Percentiles rank a stretch among this genome's conserved stretches.
phyloP scores from a whole-genome alignment of 345 rosid genomes.

The Litchi chinensis region DNA sequence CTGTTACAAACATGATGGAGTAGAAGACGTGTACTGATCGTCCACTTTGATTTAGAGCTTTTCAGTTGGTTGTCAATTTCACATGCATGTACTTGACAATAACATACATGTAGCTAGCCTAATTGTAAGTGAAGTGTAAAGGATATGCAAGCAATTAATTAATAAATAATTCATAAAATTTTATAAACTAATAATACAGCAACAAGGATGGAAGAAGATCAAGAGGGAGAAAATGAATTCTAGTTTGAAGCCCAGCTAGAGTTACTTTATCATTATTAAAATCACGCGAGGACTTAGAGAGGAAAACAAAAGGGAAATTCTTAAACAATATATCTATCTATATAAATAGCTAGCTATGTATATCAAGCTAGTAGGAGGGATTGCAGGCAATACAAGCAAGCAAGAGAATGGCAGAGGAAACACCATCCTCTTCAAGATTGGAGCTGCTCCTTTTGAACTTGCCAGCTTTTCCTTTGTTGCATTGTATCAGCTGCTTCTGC shows the following conservation, averaged over 20 bases:
- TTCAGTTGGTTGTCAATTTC: too few relatives aligned
- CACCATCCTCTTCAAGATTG: slow-evolving; percentile 76
- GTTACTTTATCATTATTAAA: neutral
- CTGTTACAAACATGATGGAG: neutral
- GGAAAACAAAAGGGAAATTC: neutral
- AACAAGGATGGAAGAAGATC: neutral
- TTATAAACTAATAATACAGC: neutral
- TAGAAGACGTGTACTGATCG: neutral
- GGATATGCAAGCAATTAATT: neutral
- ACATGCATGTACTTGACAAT: too few relatives aligned
- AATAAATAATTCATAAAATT: neutral
- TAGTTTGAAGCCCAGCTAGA: neutral
- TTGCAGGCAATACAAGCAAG: slow-evolving; percentile 87
- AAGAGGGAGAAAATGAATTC: neutral
- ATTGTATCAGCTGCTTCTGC: slow-evolving; percentile 44
- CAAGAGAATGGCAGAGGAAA: slow-evolving; percentile 83
- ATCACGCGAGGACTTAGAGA: neutral
- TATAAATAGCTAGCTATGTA: neutral
- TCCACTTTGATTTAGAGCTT: too few relatives aligned
- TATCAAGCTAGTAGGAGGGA: slow-evolving; percentile 36
- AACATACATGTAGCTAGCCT: too few relatives aligned
- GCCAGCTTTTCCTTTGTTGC: slow-evolving; percentile 65
- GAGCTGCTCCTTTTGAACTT: slow-evolving; percentile 87
- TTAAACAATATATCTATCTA: neutral
- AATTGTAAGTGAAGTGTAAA: too few relatives aligned